Evolutionary conservation across 352 stramenopile species (phyloP), one percentile per base, ranked within the genome.

Genomic region (Blastocystis sp.): DNA sequence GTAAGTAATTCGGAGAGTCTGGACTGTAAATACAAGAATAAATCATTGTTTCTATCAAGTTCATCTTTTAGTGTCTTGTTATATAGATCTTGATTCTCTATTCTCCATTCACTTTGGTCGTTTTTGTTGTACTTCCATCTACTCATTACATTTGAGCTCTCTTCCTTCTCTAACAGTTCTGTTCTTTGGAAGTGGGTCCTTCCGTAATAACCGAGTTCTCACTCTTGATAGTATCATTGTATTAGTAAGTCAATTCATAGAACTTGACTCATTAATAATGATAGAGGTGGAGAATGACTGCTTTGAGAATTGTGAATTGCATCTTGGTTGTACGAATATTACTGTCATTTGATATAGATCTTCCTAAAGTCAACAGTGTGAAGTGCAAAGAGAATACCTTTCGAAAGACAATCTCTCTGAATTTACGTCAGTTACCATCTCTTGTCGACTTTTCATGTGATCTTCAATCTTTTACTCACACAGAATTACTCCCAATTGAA

Each of bases 361-460:
- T 81, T 15, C 70, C 70, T 5, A 81, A 81, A 24, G 48, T 81
- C 3, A 62, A 60, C 27, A 33, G 35, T 6, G 24, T 81, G n/a
- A 81, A 81, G 70, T 60, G 42, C 70, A 51, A 56, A 33, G 70
- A 81, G 22, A 81, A 81, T 27, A 59, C 2, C 42, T 81, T 81
- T 40, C 3, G 27, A 51, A 81, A 60, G 7, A 53, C 35, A 11
- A 19, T 40, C 1, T 37, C 22, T 33, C 24, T 81, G 24, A 81
- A 59, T 77, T 44, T 81, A 40, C 22, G 33, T 27, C 11, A 42
- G 24, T 64, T 81, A 19, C 70, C 37, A 22, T 81, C 70, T 51
- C 44, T 81, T n/a, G 70, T 81, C 6, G 70, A 81, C 7, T 81
- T 81, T 54, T 81, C 70, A 0, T 81, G 70, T 54, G 70, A 62